Evolutionary conservation across 1,284 basidiomycete genomes (phyloP).

Genomic region (Ustilago esculenta): DNA sequence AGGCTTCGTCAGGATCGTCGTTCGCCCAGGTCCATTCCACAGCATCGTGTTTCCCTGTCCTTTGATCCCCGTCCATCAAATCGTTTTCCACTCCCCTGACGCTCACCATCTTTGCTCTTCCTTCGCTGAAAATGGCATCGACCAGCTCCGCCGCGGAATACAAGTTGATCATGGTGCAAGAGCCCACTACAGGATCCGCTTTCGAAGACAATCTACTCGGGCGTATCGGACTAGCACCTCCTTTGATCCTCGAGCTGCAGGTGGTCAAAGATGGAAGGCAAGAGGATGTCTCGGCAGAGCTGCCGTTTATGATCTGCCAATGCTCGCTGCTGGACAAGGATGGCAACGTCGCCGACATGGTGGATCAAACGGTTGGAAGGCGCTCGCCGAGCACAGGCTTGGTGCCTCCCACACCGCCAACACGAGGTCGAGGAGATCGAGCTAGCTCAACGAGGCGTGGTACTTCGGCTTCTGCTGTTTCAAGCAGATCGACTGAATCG

Average conservation of each 20-base stretch:
- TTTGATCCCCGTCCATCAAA: background rate
- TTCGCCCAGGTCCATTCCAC: background rate
- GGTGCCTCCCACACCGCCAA: constrained; percentile 8
- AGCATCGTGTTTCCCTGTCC: background rate
- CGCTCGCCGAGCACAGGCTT: too few species aligned
- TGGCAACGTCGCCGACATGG: constrained; percentile 35
- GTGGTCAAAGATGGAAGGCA: constrained; percentile 21
- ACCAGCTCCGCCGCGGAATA: constrained; percentile 15
- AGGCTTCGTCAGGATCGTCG: background rate
- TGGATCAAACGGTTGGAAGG: too few species aligned
- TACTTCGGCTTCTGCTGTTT: constrained; percentile 4
- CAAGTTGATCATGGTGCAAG: constrained; percentile 40
- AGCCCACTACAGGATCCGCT: constrained; percentile 47
- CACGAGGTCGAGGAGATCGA: constrained; percentile 12
- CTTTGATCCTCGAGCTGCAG: constrained; percentile 46
- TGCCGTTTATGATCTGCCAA: constrained; percentile 52
- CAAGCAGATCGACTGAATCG: constrained; percentile 1
- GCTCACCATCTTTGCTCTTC: background rate
- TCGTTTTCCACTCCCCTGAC: background rate
- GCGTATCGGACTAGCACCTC: constrained; percentile 49
- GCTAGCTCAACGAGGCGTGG: constrained; percentile 7
- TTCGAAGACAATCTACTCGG: constrained; percentile 51
- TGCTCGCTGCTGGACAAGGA: constrained; percentile 42
- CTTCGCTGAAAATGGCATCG: constrained; percentile 4
- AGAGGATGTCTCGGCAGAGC: constrained; percentile 23